phyloP scores from a whole-genome alignment of 1,284 basidiomycete species.

The Bjerkandera adusta region DNA sequence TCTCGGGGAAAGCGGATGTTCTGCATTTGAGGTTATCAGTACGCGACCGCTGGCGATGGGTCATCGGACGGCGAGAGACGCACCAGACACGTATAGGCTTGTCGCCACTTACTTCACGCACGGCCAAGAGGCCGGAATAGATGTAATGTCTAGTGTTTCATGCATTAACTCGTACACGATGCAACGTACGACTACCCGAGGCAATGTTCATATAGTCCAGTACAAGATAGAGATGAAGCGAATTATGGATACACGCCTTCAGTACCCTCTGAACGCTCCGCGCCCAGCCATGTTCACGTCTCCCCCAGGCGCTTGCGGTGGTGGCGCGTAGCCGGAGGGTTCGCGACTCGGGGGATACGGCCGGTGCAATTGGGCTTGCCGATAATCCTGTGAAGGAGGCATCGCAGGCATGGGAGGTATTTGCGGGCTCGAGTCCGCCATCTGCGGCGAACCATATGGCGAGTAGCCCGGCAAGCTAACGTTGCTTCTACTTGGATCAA shows the following conservation, averaged over 20 bases:
- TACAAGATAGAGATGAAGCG: background rate
- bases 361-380: conserved; percentile 51
- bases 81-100: no score
- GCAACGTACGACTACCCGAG: background rate
- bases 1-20: no score
- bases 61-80: no score
- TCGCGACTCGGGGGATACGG: conserved; percentile 32
- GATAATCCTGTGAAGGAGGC: conserved; percentile 20
- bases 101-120: no score
- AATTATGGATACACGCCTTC: conserved; percentile 4
- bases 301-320: conserved; percentile 18
- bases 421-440: background rate
- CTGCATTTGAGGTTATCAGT: no score
- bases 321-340: conserved; percentile 15
- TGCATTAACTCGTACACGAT: conserved; percentile 3
- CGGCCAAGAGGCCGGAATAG: no score
- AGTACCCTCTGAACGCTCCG: conserved; percentile 24
- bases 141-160: background rate
- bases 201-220: background rate
- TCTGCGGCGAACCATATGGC: conserved; percentile 6
- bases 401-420: conserved; percentile 8
- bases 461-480: conserved; percentile 21
- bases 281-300: conserved; percentile 40
- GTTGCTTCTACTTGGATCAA: conserved; percentile 26
- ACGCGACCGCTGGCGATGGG: no score